Evolutionary conservation across 176 grass and related monocot species (phyloP).

Genomic region (Guadua angustifolia): DNA sequence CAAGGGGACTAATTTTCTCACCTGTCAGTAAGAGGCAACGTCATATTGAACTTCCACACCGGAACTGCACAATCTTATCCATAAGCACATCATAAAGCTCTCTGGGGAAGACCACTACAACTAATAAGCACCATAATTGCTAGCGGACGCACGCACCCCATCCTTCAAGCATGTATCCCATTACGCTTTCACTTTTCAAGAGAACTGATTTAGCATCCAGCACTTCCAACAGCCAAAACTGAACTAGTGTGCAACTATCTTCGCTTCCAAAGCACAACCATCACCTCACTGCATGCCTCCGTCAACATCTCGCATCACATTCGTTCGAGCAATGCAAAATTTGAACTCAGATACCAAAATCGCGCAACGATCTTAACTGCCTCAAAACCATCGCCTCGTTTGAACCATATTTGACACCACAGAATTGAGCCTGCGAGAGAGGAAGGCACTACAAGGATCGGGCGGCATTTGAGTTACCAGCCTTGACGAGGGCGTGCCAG

Average conservation of each 20-base stretch:
- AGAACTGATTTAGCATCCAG: not conserved
- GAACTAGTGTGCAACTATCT: not conserved
- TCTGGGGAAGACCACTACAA: not conserved
- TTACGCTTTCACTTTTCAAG: not conserved
- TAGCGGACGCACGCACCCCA: not conserved
- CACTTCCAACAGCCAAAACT: not conserved
- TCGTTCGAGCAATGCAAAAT: not conserved
- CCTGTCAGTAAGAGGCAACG: not conserved
- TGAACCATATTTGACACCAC: not conserved
- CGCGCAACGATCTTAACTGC: not conserved
- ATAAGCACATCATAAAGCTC: not conserved
- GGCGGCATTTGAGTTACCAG: slow-evolving; percentile 63
- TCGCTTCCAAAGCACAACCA: not conserved
- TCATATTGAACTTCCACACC: not conserved
- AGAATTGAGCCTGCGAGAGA: not conserved
- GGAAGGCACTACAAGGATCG: not conserved
- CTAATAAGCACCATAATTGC: not conserved
- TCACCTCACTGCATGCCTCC: not conserved
- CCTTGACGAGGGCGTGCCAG: slow-evolving; percentile 81
- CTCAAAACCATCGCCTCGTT: not conserved
- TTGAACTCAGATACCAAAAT: not conserved
- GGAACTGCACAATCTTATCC: not conserved
- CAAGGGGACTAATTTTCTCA: not conserved
- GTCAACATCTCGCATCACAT: not conserved
- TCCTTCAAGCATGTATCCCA: not conserved